These are phyloP conservation scores for Firmiana major DNA, from an alignment of 345 rosid genomes.

Conservation along the genomic window DNA sequence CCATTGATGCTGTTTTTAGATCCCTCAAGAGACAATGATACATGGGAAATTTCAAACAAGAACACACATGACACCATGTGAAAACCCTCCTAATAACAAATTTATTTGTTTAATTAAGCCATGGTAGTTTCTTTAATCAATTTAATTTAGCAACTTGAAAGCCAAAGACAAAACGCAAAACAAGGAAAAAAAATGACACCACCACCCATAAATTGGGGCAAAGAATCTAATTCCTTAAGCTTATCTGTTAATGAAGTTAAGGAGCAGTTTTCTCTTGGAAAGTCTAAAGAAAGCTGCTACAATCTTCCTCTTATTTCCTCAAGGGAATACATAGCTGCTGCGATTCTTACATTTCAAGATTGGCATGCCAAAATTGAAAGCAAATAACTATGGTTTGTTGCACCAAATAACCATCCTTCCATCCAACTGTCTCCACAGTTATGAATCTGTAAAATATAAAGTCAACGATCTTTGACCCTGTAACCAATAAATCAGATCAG, in stretches of 20 bases:
- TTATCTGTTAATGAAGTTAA: no score
- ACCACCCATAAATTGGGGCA: background rate
- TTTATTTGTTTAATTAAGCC: background rate
- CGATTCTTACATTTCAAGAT: background rate
- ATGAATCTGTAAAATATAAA: no score
- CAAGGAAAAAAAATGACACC: background rate
- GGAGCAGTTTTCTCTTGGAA: background rate
- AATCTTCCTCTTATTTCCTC: background rate
- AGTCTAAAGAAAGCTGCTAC: no score
- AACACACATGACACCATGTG: background rate
- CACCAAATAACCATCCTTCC: background rate
- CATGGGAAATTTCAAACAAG: background rate
- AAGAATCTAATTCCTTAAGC: no score
- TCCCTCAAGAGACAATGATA: background rate
- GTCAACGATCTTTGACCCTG: no score
- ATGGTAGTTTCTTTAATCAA: background rate
- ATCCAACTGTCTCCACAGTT: no score
- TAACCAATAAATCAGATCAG: no score
- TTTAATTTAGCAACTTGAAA: constrained; percentile 1
- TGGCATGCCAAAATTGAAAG: background rate
- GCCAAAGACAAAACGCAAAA: background rate
- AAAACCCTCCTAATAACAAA: background rate
- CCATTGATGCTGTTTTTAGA: constrained; percentile 13
- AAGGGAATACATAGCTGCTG: background rate
- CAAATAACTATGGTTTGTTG: background rate